Evolutionary conservation across 2,329 filamentous ascomycete species (phyloP), one percentile per base, ranked within the genome.

Genomic region (Talaromyces pinophilus): DNA sequence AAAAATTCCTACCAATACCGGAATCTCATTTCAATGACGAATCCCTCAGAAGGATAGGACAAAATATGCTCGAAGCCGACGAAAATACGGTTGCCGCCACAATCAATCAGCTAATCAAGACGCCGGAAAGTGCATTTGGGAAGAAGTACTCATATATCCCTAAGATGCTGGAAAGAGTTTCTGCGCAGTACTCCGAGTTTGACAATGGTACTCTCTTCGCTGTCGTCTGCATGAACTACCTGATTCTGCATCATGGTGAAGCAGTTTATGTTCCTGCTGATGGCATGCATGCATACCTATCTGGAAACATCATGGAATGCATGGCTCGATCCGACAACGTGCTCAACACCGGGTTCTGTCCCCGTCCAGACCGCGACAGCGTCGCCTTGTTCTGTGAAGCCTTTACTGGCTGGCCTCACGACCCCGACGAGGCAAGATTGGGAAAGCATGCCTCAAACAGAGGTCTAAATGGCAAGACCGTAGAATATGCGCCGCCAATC

Each of bases 241-340:
- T 93, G 62, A 81, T 84, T 0, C 83, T 93, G 8, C 78, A 86
- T 22, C 83, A 88, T 0, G 90, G 90, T 17, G 86, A 92, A 62
- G 85, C 86, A 8, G 83, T 92, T 62, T 91, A 86, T 74, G 89
- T 92, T 17, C 90, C 89, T 0, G 88, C 89, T 0, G 89, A 92
- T 69, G 89, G 88, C 4, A 90, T 92, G 63, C 89, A 92, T 72
- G 90, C 90, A 0, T 92, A 92, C 72, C 80, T 92, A 0, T 84
- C 84, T 3, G 90, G 90, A 2, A 87, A 92, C 73, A 91, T 92
- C 62, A 87, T 92, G 71, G 90, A 92, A 76, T 92, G 90, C 77
- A 92, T 92, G 90, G 90, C 90, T 1, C 84, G 89, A 7, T 88
- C 84, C 22, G 88, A 92, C 79, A 92, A 92, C 66, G 90, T 93